Base-by-base conservation (phyloP, 139 green algal species). In the Picochlorum sp. region DNA sequence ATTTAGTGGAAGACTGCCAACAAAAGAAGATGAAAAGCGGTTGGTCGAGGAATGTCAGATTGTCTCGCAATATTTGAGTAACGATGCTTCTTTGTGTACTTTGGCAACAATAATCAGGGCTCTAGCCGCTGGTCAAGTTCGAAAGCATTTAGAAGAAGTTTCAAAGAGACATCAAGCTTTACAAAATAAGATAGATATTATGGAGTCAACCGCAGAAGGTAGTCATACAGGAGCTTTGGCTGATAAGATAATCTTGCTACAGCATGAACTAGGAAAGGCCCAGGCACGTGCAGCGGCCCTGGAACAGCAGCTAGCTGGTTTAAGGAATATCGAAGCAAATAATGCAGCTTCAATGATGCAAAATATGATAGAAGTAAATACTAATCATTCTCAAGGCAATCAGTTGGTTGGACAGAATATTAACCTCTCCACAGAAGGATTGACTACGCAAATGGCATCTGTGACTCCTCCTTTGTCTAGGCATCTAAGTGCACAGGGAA, bases 51-150 rank as follows among this genome's bases (percentile, higher is more conserved):
- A 94, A 71, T 94, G 85, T 73, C 64, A 70, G 56, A 59, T 88
- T 50, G 65, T 94, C 7, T 85, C 72, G 0, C 83, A 79, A 12
- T 61, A 90, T 64, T 65, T 93, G 22, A 67, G 74, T 13, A 80
- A 78, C 1, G 84, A 93, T 44, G 73, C 77, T 59, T 76, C 69
- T 50, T 68, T 79, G n/a, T 68, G 80, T 5, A 94, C 82, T 18
- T 72, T 94, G 18, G 81, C 85, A 50, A 90, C 86, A 50, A 86
- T 94, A 16, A 81, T 93, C 43, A 69, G 85, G 1, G 82, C 74
- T 59, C 89, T 94, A 12, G 84, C 84, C 4, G 62, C 74, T 0
- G 85, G 85, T 0, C 54, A 81, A 0, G 78, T 93, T 5, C 56
- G 85, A 1, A 58, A 58, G 22, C 75, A 84, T 52, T 81, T 83